Percentiles rank a stretch among this genome's conserved stretches.
phyloP scores from a whole-genome alignment of 2,329 filamentous ascomycete species.

The Colletotrichum eremochloae region DNA sequence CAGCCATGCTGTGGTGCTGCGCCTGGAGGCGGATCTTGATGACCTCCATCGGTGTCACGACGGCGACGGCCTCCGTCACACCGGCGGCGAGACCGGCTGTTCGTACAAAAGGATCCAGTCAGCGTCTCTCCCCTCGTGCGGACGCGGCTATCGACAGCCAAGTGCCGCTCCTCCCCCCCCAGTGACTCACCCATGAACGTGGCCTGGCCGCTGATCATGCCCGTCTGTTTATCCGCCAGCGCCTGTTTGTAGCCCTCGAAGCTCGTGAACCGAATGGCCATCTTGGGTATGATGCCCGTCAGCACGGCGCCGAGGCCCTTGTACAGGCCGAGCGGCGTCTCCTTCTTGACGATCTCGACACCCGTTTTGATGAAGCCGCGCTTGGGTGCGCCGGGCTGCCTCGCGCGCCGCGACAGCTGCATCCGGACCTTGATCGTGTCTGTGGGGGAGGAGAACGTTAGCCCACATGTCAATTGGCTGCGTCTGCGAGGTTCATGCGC shows the following conservation, averaged over 20 bases:
- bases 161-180: not conserved
- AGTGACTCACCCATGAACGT: constrained; percentile 66
- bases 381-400: constrained; percentile 84
- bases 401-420: constrained; percentile 92
- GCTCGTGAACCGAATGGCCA: constrained; percentile 98
- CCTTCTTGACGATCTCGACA: constrained; percentile 85
- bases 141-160: not conserved
- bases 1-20: constrained; percentile 97
- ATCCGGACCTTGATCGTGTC: constrained; percentile 99
- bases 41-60: constrained; percentile 99
- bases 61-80: constrained; percentile 94
- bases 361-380: constrained; percentile 92
- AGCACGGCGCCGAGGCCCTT: constrained; percentile 98
- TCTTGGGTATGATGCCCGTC: constrained; percentile 97
- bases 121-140: constrained; percentile 6
- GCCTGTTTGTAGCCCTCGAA: constrained; percentile 96
- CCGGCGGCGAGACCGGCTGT: constrained; percentile 88
- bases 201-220: constrained; percentile 75
- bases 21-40: constrained; percentile 98
- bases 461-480: constrained; percentile 22
- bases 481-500: not conserved
- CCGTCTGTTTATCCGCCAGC: constrained; percentile 77
- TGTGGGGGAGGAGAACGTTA: constrained; percentile 48
- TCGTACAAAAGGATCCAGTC: not conserved
- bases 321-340: constrained; percentile 94